phyloP scores from a whole-genome alignment of 83 land plant species.

The Picea abies region DNA sequence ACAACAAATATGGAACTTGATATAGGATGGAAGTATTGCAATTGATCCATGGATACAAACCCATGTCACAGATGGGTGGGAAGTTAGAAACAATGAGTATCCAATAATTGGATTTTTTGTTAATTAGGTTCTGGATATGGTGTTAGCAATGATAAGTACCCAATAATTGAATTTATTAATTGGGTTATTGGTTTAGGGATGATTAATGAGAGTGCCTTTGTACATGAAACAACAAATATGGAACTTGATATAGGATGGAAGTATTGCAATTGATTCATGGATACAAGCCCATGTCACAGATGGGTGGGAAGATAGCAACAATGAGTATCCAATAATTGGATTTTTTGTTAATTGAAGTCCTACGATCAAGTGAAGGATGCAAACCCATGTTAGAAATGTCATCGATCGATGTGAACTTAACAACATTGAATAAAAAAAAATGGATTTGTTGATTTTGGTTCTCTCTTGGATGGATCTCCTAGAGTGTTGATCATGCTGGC shows the following conservation, averaged over 20 bases:
- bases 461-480: background rate
- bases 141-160: background rate
- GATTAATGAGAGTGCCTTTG: background rate
- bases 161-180: background rate
- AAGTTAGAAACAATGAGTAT: background rate
- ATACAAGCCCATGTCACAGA: background rate
- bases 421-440: background rate
- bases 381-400: background rate
- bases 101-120: background rate
- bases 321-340: background rate
- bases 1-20: background rate
- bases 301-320: background rate
- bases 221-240: background rate
- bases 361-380: background rate
- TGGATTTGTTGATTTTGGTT: background rate
- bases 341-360: background rate
- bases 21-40: background rate
- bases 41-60: background rate
- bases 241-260: background rate
- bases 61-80: background rate
- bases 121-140: background rate
- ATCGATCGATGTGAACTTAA: background rate
- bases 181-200: background rate
- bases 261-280: background rate
- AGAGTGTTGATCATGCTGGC: background rate